Evolutionary conservation across 805 yeast genomes (phyloP).

Genomic region (Yamadazyma kitorensis): DNA sequence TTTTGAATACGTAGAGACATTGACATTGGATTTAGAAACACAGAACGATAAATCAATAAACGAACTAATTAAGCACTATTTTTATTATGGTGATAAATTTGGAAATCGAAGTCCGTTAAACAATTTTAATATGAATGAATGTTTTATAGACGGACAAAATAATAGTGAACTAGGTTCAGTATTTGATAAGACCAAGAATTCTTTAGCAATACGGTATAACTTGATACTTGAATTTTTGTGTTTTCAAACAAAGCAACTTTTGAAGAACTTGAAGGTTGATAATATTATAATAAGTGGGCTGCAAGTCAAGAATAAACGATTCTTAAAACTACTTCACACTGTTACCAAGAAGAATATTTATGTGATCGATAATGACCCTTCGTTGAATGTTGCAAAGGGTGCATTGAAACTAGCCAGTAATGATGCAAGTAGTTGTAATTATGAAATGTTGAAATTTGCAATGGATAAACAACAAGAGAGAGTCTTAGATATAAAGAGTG

Average conservation of each 20-base stretch:
- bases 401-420: constrained; percentile 7
- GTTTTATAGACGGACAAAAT: constrained; percentile 43
- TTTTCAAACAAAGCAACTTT: constrained; percentile 46
- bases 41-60: constrained; percentile 14
- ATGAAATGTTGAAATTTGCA: not conserved
- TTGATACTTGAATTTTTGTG: constrained; percentile 49
- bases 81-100: constrained; percentile 53
- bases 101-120: constrained; percentile 60
- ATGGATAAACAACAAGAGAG: not conserved
- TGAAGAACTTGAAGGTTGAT: constrained; percentile 19
- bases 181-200: constrained; percentile 26
- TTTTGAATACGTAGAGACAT: constrained; percentile 18
- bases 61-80: constrained; percentile 30
- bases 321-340: constrained; percentile 20
- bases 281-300: constrained; percentile 50
- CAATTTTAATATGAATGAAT: constrained; percentile 48
- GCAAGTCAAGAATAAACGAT: constrained; percentile 47
- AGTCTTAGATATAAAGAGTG: not conserved
- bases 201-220: constrained; percentile 42
- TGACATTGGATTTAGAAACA: constrained; percentile 20
- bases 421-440: not conserved
- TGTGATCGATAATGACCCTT: constrained; percentile 5
- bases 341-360: constrained; percentile 6
- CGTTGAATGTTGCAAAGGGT: constrained; percentile 12
- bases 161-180: constrained; percentile 12